Conservation (phyloP, 306 rosid species). For the Cucurbita pepo region DNA sequence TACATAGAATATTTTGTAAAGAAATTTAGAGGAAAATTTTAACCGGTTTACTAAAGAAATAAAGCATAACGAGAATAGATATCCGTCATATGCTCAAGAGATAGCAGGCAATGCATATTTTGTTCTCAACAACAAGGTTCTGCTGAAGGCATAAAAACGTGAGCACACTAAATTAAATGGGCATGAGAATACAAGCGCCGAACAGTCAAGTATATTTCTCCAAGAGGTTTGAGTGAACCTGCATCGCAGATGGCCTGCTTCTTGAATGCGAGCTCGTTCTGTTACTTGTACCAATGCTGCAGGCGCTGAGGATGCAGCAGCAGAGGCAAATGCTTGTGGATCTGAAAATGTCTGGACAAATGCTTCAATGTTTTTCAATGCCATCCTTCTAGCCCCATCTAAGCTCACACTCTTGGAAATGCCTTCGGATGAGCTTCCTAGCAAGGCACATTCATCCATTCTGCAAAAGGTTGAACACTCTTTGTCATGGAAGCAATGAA, state of each 20-base stretch:
- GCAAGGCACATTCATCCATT: slow-evolving; percentile 82
- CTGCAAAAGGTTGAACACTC: slow-evolving; percentile 28
- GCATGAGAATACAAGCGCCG: not conserved
- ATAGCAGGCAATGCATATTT: not conserved
- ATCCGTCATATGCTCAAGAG: not conserved
- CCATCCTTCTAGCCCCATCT: slow-evolving; percentile 91
- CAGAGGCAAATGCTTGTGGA: slow-evolving; percentile 75
- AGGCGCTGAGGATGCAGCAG: slow-evolving; percentile 82
- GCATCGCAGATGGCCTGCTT: slow-evolving; percentile 99
- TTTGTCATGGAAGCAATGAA: not conserved
- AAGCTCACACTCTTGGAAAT: slow-evolving; percentile 74
- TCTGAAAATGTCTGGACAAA: slow-evolving; percentile 77
- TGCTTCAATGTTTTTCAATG: slow-evolving; percentile 82
- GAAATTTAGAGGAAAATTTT: not conserved
- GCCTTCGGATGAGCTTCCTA: slow-evolving; percentile 63
- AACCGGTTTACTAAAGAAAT: not conserved
- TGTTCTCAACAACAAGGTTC: not conserved
- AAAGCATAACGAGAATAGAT: not conserved
- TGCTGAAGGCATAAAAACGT: not conserved
- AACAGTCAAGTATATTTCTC: no score
- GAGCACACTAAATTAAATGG: not conserved
- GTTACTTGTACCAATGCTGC: slow-evolving; percentile 85
- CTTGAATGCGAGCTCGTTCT: slow-evolving; percentile 86
- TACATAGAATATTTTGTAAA: not conserved
- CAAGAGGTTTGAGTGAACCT: slow-evolving; percentile 35